Percentiles rank a stretch among this genome's conserved stretches.
Evolutionary conservation across 176 grass and related monocot genomes (phyloP).

Genomic region (Chloris gayana): DNA sequence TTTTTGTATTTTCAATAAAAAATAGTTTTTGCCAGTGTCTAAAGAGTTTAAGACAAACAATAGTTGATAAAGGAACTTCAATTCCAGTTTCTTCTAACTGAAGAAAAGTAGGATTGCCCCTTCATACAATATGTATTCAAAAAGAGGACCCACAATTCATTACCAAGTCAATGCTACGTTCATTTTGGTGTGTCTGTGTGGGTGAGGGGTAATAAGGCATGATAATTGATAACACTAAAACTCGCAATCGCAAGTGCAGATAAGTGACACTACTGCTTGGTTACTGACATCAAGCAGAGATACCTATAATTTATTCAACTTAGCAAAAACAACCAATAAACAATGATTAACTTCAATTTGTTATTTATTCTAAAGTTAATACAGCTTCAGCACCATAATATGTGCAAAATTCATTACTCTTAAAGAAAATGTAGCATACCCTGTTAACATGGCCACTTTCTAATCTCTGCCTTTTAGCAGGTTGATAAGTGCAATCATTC

Average conservation of each 20-base stretch:
- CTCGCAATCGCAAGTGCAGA: background rate
- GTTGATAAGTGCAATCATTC: conserved; percentile 71
- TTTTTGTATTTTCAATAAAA: no score
- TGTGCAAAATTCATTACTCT: background rate
- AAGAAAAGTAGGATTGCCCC: conserved; percentile 5
- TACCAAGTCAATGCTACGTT: no score
- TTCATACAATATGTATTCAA: background rate
- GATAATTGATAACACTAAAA: conserved; percentile 1
- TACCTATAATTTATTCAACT: background rate
- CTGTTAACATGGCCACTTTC: conserved; percentile 82
- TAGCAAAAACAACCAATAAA: background rate
- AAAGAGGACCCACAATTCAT: background rate
- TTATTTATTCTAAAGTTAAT: background rate
- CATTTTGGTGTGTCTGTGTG: no score
- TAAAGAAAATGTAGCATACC: conserved; percentile 39
- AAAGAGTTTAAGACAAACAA: background rate
- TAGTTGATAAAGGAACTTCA: conserved; percentile 13
- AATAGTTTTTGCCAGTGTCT: background rate
- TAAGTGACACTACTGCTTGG: conserved; percentile 1
- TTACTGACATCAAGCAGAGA: background rate
- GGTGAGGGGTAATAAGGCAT: background rate
- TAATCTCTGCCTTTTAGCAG: conserved; percentile 90
- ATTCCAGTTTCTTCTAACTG: conserved; percentile 4
- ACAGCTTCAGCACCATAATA: background rate
- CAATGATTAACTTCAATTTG: background rate